Percentiles rank a stretch among this genome's conserved stretches.
phyloP scores from a whole-genome alignment of 768 basidiomycete species.

The Phaeotremella skinneri region DNA sequence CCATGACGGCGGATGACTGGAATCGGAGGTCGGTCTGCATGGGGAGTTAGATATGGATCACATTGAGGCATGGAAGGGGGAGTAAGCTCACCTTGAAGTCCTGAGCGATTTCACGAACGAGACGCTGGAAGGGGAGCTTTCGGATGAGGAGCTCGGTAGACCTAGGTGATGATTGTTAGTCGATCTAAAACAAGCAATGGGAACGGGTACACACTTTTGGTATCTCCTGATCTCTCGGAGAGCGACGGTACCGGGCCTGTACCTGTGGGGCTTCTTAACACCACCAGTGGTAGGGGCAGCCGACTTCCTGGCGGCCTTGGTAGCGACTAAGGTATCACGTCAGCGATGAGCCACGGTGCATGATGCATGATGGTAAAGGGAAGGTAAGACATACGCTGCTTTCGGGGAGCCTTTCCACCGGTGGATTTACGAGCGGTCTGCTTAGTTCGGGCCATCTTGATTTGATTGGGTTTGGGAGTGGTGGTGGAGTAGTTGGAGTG shows the following conservation, averaged over 20 bases:
- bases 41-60: slow-evolving; percentile 3
- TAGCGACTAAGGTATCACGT: slow-evolving; percentile 39
- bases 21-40: slow-evolving; percentile 69
- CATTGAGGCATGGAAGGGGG: neutral
- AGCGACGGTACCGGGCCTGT: slow-evolving; percentile 74
- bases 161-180: slow-evolving; percentile 38
- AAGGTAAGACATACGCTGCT: slow-evolving; percentile 15
- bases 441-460: slow-evolving; percentile 46
- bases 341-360: slow-evolving; percentile 10
- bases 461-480: neutral
- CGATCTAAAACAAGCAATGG: neutral
- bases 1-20: slow-evolving; percentile 59
- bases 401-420: slow-evolving; percentile 66
- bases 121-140: slow-evolving; percentile 64
- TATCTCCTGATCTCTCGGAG: slow-evolving; percentile 66
- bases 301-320: slow-evolving; percentile 50
- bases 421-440: slow-evolving; percentile 99
- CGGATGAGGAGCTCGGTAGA: slow-evolving; percentile 59
- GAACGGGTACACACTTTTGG: slow-evolving; percentile 41
- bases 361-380: neutral
- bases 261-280: slow-evolving; percentile 79
- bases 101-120: slow-evolving; percentile 77
- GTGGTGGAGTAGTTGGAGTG: neutral
- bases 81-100: slow-evolving; percentile 65
- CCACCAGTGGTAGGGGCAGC: slow-evolving; percentile 58